A percentile compares a stretch with the other conserved stretches of the same genome.
Conservation (phyloP, 257 asterid genomes). For the Cynanchum wilfordii region DNA sequence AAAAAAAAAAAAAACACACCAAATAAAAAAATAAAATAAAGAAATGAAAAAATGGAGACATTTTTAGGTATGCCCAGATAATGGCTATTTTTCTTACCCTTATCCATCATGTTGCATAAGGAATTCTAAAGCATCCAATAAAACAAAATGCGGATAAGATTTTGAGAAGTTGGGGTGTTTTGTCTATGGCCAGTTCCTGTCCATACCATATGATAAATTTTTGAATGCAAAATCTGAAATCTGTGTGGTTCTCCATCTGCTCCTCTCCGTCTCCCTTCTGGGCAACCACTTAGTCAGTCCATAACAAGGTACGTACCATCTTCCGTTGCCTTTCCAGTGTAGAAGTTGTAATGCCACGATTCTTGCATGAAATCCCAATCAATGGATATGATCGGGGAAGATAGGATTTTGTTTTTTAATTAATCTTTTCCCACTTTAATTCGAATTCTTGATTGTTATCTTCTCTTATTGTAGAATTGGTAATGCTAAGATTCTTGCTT, state of each 20-base stretch:
- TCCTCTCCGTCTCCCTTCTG: not conserved
- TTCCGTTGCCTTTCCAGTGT: not conserved
- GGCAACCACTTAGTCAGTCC: not conserved
- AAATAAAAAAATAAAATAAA: too few relatives aligned
- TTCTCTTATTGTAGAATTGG: not conserved
- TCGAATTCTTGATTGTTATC: not conserved
- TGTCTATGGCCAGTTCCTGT: too few relatives aligned
- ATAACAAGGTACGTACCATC: not conserved
- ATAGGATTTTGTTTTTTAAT: not conserved
- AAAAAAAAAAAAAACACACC: too few relatives aligned
- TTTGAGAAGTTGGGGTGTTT: not conserved
- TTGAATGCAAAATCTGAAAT: not conserved
- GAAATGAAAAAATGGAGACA: too few relatives aligned
- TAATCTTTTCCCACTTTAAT: not conserved
- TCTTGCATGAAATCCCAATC: not conserved
- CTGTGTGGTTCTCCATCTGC: not conserved
- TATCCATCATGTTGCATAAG: not conserved
- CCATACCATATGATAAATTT: too few relatives aligned
- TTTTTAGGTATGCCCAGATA: too few relatives aligned
- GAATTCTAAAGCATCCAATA: not conserved
- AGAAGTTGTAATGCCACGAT: not conserved
- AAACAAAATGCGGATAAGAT: constrained; percentile 15
- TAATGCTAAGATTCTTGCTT: not conserved
- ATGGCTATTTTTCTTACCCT: not conserved
- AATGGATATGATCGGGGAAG: not conserved